Evolutionary conservation across 2,329 filamentous ascomycete genomes (phyloP), one percentile per base, ranked within the genome.

Genomic region (Epichloe uncinata): DNA sequence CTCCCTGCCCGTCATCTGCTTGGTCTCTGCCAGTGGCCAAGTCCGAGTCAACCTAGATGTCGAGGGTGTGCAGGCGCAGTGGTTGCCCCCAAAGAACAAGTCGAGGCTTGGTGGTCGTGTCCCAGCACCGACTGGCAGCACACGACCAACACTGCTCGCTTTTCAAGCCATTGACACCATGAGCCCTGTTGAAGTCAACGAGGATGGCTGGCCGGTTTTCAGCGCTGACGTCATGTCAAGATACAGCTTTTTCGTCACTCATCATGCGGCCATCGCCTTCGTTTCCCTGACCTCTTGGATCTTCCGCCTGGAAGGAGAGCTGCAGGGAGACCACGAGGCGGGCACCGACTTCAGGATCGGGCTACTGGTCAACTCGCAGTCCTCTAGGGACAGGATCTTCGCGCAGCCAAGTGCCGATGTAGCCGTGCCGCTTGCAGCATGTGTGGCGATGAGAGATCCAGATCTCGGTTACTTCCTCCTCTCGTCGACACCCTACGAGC

Each of bases 401-500:
- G 76, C 73, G 1, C 76, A 77, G 57, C 66, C 70, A 16, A 65
- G 68, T 7, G 69, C 71, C 16, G 70, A 75, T 43, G 67, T 68
- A 42, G 62, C 64, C 9, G 63, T 70, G n/a, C 69, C 74, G 13
- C 66, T 84, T 38, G 72, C 78, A 15, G 77, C 77, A 12, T 70
- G 72, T 50, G 69, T 71, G 40, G 69, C 74, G 7, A 71, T 83
- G 49, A 70, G 70, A 20, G 79, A 83, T 55, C 77, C 79, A 3
- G 80, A 83, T 58, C 69, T 84, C 22, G 80, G 80, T 49, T 81
- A 82, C 56, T 78, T 82, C 47, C 63, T 83, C 11, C 67, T 84
- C 22, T 81, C 79, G 7, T 70, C 77, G 7, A 81, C 77, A 2
- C 70, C 74, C 9, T 73, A 75, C 52, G 75, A 79, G 36, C 76